Base-by-base conservation (phyloP, 192 early-diverging fungal genomes). In the Umbelopsis vinacea region DNA sequence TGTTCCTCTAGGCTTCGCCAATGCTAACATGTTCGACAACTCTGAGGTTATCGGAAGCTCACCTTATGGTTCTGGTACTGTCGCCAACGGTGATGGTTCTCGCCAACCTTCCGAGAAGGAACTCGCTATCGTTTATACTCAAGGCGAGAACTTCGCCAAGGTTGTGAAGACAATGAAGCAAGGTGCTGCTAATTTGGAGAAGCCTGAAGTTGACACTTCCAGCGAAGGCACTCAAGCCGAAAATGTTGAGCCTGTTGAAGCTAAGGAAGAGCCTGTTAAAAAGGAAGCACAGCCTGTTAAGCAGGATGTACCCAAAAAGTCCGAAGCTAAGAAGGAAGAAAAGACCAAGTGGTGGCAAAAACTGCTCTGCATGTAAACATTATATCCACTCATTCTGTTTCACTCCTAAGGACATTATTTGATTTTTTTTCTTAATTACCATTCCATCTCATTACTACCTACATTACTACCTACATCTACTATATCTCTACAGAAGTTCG, bases 1-100 rank as follows among this genome's bases (percentile, higher is more conserved):
- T 72, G 90, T 93, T 52, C 92, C 94, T 9, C 70, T 94, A 14
- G 91, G 91, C 38, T 87, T 81, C 70, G 40, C 72, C 7, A 46
- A 87, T 73, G 22, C 79, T 0, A 26, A 88, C 53, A 63, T 92
- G 35, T 82, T 79, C 55, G 84, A 87, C 76, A 86, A 52, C 24
- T 50, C 57, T 46, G 74, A 71, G 22, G 72, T 74, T 3, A 47
- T 71, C 17, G 72, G 68, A 43, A 72, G 76, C 21, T 71, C 50
- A 14, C 35, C 72, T 33, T 78, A 47, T 33, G 76, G 76, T 35
- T 67, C 76, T 26, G 77, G 72, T n/a, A 71, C 76, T 38, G 40
- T 78, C 46, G 48, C 53, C 23, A 67, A 71, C 21, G 76, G 82
- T 45, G 89, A 92, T 66, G 91, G 90, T 1, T 82, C 82, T 9